These are phyloP conservation scores for Suillus subaureus DNA, from an alignment of 768 basidiomycete genomes.

Conservation along the genomic window DNA sequence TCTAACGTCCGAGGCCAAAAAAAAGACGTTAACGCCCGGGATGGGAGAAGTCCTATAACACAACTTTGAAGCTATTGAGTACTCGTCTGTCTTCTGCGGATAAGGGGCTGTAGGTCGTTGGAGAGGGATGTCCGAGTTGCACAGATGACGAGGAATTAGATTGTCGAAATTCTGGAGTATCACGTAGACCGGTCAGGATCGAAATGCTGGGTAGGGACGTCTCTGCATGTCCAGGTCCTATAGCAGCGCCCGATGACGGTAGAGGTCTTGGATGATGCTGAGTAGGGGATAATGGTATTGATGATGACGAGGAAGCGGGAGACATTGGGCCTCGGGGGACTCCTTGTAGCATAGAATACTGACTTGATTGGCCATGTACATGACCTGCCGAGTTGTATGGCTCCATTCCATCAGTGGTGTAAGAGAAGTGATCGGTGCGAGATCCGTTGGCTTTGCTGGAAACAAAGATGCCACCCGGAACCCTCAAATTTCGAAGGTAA, in stretches of 20 bases:
- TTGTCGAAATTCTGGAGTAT: conserved; percentile 6
- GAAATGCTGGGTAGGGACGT: conserved; percentile 28
- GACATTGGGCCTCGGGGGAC: conserved; percentile 13
- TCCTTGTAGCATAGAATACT: conserved; percentile 20
- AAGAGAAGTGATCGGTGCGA: conserved; percentile 26
- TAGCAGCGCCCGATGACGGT: conserved; percentile 7
- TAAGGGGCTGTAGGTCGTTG: conserved; percentile 40
- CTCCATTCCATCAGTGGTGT: conserved; percentile 20
- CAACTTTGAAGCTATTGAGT: conserved; percentile 57
- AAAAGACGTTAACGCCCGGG: neutral
- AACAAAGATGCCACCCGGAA: conserved; percentile 72
- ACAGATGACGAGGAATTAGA: conserved; percentile 16
- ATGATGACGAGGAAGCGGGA: conserved; percentile 20
- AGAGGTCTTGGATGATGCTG: conserved; percentile 15
- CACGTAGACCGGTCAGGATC: conserved; percentile 14
- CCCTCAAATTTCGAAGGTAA: conserved; percentile 65
- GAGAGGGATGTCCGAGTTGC: conserved; percentile 26
- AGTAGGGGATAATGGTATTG: conserved; percentile 16
- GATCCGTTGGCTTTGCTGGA: conserved; percentile 59
- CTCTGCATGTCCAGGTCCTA: conserved; percentile 11
- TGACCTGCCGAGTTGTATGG: conserved; percentile 13
- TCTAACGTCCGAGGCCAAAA: neutral
- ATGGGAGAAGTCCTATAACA: conserved; percentile 36
- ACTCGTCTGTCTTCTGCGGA: conserved; percentile 60
- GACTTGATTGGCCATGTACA: conserved; percentile 9